These are phyloP conservation scores for Geotrichum siamense DNA, from an alignment of 1,139 yeast species.

Conservation along the genomic window DNA sequence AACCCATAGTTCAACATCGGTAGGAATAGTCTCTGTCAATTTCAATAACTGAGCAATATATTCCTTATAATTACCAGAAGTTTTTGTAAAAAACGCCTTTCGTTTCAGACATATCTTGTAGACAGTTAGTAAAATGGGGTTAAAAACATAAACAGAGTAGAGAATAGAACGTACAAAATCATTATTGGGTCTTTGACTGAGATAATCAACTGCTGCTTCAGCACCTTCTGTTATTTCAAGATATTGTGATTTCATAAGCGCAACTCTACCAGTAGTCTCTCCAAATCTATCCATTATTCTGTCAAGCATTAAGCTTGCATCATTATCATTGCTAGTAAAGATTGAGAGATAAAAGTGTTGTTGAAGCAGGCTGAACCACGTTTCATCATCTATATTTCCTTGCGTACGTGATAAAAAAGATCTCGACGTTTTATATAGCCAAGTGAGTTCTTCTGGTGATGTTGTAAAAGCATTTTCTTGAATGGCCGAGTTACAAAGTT, in stretches of 20 bases:
- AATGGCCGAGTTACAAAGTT: neutral
- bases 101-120: conserved; percentile 33
- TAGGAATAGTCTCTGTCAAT: conserved; percentile 53
- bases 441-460: conserved; percentile 24
- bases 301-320: conserved; percentile 61
- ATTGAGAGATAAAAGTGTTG: conserved; percentile 63
- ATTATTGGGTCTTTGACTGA: conserved; percentile 30
- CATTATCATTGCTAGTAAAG: conserved; percentile 58
- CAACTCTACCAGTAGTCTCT: conserved; percentile 47
- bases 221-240: conserved; percentile 50
- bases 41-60: conserved; percentile 47
- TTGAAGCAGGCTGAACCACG: conserved; percentile 56
- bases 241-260: conserved; percentile 50
- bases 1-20: conserved; percentile 71
- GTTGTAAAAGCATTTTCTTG: conserved; percentile 17
- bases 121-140: neutral
- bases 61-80: conserved; percentile 29
- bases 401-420: conserved; percentile 33
- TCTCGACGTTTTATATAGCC: conserved; percentile 27
- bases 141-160: too few relatives aligned
- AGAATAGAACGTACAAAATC: conserved; percentile 28
- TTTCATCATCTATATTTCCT: conserved; percentile 40
- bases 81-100: conserved; percentile 33
- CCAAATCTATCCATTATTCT: conserved; percentile 60
- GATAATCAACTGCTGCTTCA: conserved; percentile 38